Base-by-base conservation (phyloP, 352 stramenopile species). In the Bremia lactucae region DNA sequence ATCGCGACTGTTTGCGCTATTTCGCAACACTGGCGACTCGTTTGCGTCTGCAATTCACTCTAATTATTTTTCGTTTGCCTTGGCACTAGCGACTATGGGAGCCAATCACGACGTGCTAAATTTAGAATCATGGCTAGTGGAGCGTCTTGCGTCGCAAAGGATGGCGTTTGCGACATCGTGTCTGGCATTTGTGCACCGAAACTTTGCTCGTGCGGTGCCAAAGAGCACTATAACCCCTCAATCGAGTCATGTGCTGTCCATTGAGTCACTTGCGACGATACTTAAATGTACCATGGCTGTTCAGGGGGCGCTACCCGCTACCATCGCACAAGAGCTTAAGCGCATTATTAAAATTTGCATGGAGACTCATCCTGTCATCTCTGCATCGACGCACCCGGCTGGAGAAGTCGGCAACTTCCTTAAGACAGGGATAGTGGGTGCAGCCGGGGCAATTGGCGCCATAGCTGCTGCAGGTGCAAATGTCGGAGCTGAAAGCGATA, bases 11-110 rank as follows among this genome's bases (percentile, higher is more conserved):
- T 93, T 93, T 46, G 75, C 77, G 34, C 52, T 93, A 13, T 88
- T 90, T 40, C 74, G 78, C 25, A 90, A 86, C 55, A 93, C 80
- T 8, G 77, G 76, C 37, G 80, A 93, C 36, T 55, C 80, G 7
- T 89, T 89, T 36, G 68, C 74, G 2, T 83, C 73, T 14, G 72
- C 75, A 38, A 87, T 93, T 40, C 72, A 89, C 55, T 89, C 77
- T 40, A 90, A 93, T 62, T 93, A 90, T 41, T 93, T 87, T 42
- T 90, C 80, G 50, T 90, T 93, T 61, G 77, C 75, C 34, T 60
- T 90, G 22, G 72, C 73, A 3, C 46, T 93, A 21, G 80, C 80
- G 6, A 80, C 83, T 8, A 86, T 93, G 62, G 80, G 75, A 36
- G 77, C 80, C 22, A 93, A 93, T 55, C 77, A 93, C 46, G 77